Evolutionary conservation across 1,139 yeast species (phyloP).

Genomic region (Candida labiduridarum): DNA sequence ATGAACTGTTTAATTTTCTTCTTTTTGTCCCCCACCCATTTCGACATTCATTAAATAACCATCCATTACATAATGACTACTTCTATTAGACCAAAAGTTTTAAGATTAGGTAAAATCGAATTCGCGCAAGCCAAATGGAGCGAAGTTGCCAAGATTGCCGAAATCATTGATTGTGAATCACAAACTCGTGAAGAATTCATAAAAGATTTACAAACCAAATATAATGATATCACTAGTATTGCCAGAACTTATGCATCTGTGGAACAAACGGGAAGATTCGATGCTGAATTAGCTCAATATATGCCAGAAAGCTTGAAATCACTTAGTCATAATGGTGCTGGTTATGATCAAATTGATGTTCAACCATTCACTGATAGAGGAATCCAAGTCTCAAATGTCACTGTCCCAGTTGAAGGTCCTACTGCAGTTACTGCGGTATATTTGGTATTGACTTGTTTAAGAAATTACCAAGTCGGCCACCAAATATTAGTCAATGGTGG

Average conservation of each 20-base stretch:
- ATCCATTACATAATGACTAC: neutral
- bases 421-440: constrained; percentile 83
- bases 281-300: constrained; percentile 61
- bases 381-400: constrained; percentile 74
- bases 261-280: constrained; percentile 69
- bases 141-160: constrained; percentile 47
- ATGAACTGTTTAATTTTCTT: neutral
- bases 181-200: constrained; percentile 52
- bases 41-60: neutral
- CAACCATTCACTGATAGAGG: constrained; percentile 47
- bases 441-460: constrained; percentile 63
- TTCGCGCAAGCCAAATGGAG: constrained; percentile 63
- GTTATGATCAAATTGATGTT: constrained; percentile 83
- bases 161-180: constrained; percentile 52
- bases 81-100: constrained; percentile 50
- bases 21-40: neutral
- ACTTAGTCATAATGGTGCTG: constrained; percentile 87
- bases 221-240: constrained; percentile 49
- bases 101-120: constrained; percentile 57
- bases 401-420: constrained; percentile 71
- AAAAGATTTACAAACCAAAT: constrained; percentile 49
- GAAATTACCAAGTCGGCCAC: constrained; percentile 58
- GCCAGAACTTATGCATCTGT: constrained; percentile 55
- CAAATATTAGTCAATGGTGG: constrained; percentile 53
- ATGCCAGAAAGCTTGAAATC: constrained; percentile 66